Percentiles rank a stretch among this genome's conserved stretches.
Evolutionary conservation across 2,329 filamentous ascomycete species (phyloP).

Genomic region (Xylariaceae sp.): DNA sequence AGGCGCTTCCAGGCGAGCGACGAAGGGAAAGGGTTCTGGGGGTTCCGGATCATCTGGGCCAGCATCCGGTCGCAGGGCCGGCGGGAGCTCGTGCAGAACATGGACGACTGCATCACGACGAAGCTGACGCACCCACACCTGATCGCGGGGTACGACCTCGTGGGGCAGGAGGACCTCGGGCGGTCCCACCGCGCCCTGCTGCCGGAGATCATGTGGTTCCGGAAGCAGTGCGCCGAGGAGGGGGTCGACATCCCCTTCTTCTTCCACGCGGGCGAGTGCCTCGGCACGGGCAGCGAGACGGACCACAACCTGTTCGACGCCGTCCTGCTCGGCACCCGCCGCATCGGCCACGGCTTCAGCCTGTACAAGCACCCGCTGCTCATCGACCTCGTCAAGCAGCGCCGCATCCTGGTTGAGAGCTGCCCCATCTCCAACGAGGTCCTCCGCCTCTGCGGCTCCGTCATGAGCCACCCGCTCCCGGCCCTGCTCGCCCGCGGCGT

Average conservation of each 20-base stretch:
- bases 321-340: constrained; percentile 75
- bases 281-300: constrained; percentile 69
- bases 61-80: constrained; percentile 60
- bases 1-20: constrained; percentile 65
- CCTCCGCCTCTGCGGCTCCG: constrained; percentile 68
- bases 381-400: constrained; percentile 82
- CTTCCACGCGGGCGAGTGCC: constrained; percentile 87
- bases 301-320: constrained; percentile 86
- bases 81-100: constrained; percentile 65
- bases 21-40: constrained; percentile 75
- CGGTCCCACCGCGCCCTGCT: constrained; percentile 70
- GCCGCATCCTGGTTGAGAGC: constrained; percentile 79
- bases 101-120: constrained; percentile 80
- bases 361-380: constrained; percentile 89
- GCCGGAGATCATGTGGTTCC: constrained; percentile 90
- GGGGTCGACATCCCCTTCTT: constrained; percentile 85
- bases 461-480: constrained; percentile 74
- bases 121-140: constrained; percentile 75
- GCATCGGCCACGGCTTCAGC: constrained; percentile 85
- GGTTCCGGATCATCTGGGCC: constrained; percentile 80
- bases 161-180: constrained; percentile 80
- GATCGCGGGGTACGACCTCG: constrained; percentile 82
- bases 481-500: constrained; percentile 82
- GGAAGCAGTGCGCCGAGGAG: constrained; percentile 72
- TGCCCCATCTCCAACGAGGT: constrained; percentile 92